Evolutionary conservation across 106 monocot species (phyloP).

Genomic region (Allium cepa): DNA sequence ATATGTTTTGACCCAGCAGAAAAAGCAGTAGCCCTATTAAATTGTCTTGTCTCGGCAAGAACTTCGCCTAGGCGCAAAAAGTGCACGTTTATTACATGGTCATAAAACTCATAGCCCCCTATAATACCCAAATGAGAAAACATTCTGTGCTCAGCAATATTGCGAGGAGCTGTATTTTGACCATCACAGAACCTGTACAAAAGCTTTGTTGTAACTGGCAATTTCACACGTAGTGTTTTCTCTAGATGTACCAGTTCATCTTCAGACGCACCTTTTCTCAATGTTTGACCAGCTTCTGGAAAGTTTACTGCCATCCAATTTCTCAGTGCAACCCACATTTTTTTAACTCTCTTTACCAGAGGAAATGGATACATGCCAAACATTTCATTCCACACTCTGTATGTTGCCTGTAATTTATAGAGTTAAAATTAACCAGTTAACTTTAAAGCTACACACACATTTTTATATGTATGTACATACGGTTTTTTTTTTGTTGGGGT

Average conservation of each 20-base stretch:
- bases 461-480: too few relatives aligned
- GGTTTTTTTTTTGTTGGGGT: too few relatives aligned
- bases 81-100: constrained; percentile 60
- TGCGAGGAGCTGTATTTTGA: constrained; percentile 33
- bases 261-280: constrained; percentile 82
- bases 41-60: constrained; percentile 26
- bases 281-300: constrained; percentile 55
- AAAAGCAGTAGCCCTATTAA: constrained; percentile 20
- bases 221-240: constrained; percentile 19
- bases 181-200: constrained; percentile 38
- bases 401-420: constrained; percentile 7
- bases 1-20: constrained; percentile 4
- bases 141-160: background rate
- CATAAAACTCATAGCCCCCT: constrained; percentile 81
- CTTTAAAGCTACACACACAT: too few relatives aligned
- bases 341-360: constrained; percentile 60
- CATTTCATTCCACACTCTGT: constrained; percentile 34
- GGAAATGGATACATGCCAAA: constrained; percentile 75
- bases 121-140: constrained; percentile 47
- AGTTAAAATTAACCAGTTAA: too few relatives aligned
- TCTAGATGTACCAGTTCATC: constrained; percentile 55
- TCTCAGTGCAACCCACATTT: constrained; percentile 46
- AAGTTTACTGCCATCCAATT: constrained; percentile 65
- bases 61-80: constrained; percentile 44
- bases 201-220: constrained; percentile 11